These are phyloP conservation scores for Penicillium macrosclerotiorum DNA, from an alignment of 495 filamentous ascomycete genomes.

Conservation along the genomic window DNA sequence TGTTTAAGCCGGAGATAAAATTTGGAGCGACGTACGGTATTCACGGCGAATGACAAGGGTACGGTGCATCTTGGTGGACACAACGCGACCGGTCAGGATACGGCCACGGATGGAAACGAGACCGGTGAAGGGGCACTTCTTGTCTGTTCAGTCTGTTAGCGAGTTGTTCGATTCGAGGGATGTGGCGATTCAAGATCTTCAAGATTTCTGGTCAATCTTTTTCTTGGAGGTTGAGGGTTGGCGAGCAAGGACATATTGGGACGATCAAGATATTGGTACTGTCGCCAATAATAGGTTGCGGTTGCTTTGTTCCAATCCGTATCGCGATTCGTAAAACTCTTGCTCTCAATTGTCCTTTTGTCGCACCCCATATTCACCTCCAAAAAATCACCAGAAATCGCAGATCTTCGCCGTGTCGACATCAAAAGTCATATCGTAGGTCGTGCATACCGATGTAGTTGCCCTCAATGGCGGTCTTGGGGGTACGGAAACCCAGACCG, in stretches of 20 bases:
- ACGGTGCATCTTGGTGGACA: constrained; percentile 99
- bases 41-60: constrained; percentile 99
- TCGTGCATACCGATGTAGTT: constrained; percentile 91
- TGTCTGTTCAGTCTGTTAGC: constrained; percentile 65
- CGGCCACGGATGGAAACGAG: constrained; percentile 97
- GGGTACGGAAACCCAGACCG: constrained; percentile 96
- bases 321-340: background rate
- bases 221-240: constrained; percentile 8
- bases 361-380: constrained; percentile 21
- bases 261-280: background rate
- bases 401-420: constrained; percentile 16
- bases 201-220: constrained; percentile 8
- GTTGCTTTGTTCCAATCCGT: background rate
- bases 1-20: too few relatives aligned
- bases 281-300: background rate
- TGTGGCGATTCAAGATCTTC: constrained; percentile 12
- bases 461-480: constrained; percentile 96
- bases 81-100: constrained; percentile 98
- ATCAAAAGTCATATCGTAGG: constrained; percentile 25
- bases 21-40: too few relatives aligned
- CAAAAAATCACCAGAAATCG: constrained; percentile 24
- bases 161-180: constrained; percentile 5
- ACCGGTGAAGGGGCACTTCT: constrained; percentile 99
- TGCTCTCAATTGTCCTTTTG: constrained; percentile 1
- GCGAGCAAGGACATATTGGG: background rate